Percentiles rank a stretch among this genome's conserved stretches.
These are phyloP conservation scores for Fusarium sp. DNA, from an alignment of 2,329 filamentous ascomycete genomes.

Conservation along the genomic window DNA sequence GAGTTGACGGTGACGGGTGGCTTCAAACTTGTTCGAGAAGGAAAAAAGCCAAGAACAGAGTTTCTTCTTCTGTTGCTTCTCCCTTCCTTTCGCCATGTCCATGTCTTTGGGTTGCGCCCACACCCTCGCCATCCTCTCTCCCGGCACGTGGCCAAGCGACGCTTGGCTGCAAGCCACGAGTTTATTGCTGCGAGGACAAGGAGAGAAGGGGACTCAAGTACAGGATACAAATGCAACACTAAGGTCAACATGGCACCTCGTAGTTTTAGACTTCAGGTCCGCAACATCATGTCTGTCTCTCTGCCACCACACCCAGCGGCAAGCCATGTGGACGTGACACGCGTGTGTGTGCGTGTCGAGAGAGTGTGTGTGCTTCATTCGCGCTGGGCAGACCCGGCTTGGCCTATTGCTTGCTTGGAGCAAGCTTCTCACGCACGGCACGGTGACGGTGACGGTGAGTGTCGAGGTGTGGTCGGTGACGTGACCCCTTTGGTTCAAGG, in stretches of 20 bases:
- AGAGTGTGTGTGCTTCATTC: not conserved
- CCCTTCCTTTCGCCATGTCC: not conserved
- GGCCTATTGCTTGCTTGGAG: not conserved
- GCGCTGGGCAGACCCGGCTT: not conserved
- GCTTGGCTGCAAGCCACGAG: slow-evolving; percentile 33
- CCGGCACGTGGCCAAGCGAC: slow-evolving; percentile 38
- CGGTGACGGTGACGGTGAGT: slow-evolving; percentile 8
- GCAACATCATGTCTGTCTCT: not conserved
- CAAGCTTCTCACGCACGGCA: not conserved
- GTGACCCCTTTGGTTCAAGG: not conserved
- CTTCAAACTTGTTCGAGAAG: slow-evolving; percentile 30
- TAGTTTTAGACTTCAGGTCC: not conserved
- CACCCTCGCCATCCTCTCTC: slow-evolving; percentile 20
- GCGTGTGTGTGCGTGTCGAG: not conserved
- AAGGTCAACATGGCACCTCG: too few species aligned
- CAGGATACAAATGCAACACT: slow-evolving; percentile 12
- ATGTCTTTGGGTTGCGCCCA: slow-evolving; percentile 7
- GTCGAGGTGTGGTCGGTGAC: slow-evolving; percentile 20
- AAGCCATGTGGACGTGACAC: slow-evolving; percentile 4
- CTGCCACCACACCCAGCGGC: not conserved
- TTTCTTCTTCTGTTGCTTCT: not conserved
- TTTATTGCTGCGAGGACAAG: not conserved
- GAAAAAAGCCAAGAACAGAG: slow-evolving; percentile 11
- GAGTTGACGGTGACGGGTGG: not conserved
- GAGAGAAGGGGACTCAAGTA: slow-evolving; percentile 29